Base-by-base conservation (phyloP, 257 asterid species). In the Ligustrum vulgare region DNA sequence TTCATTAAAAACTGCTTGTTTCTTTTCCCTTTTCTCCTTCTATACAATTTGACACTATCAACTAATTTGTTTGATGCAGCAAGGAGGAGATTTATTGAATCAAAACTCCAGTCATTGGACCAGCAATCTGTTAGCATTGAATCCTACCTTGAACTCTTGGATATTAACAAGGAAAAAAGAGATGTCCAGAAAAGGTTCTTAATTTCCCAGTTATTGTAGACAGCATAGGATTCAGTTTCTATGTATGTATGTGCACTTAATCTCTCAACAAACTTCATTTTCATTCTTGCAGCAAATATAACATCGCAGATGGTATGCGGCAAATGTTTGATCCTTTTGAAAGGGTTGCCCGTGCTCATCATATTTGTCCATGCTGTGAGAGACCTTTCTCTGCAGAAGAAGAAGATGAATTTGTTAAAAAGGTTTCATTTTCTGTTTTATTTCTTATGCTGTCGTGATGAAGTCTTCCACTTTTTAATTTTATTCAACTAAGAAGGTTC, bases 311-410 rank as follows among this genome's bases (percentile, higher is more conserved):
- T 77, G 99, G 98, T 67, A 86, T 92, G 96, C 79, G 85, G 75
- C 82, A 81, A 75, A 82, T 93, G 92, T 84, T 84, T 79, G 97
- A 88, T 77, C 96, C 99, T 51, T 89, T 87, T 79, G 94, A 87
- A 84, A 81, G 54, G 77, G 83, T 90, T 85, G 98, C 99, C 72
- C 97, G 98, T 78, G 87, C 93, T 83, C 81, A 89, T 84, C 99
- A 95, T 87, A 69, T 75, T 49, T 95, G 99, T 76, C 99, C 99
- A 72, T 87, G 96, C 86, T 95, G 99, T 82, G 94, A 91, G 64
- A 91, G 99, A 76, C 84, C 96, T 49, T 95, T 95, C 85, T 89
- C 99, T 64, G 81, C 91, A 64, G 83, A 77, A 73, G 99, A 95
- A 90, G 99, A 95, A 78, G 97, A 90, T 83, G 96, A 86, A 67